phyloP scores from a whole-genome alignment of 495 filamentous ascomycete genomes.

The Pseudomonodictys pantanalensis region DNA sequence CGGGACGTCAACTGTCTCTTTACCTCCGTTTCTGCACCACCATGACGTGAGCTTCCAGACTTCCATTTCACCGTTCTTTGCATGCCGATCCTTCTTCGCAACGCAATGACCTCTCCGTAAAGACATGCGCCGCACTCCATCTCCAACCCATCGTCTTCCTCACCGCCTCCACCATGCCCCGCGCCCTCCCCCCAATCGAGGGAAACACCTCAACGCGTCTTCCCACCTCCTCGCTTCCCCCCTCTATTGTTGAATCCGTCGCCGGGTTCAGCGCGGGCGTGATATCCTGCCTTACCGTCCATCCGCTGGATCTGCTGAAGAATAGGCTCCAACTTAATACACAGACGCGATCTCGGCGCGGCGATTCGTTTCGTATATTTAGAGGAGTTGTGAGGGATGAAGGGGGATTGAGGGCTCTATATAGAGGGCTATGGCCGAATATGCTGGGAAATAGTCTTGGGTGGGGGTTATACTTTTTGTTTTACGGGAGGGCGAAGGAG shows the following conservation, averaged over 20 bases:
- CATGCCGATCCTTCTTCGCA: not conserved
- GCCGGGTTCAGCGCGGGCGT: slow-evolving; percentile 87
- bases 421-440: slow-evolving; percentile 87
- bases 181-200: slow-evolving; percentile 43
- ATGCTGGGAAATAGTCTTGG: slow-evolving; percentile 83
- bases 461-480: slow-evolving; percentile 90
- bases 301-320: slow-evolving; percentile 93
- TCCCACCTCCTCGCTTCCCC: slow-evolving; percentile 55
- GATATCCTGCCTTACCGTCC: slow-evolving; percentile 74
- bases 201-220: slow-evolving; percentile 22
- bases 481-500: slow-evolving; percentile 60
- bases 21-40: not conserved
- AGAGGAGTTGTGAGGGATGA: slow-evolving; percentile 56
- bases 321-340: slow-evolving; percentile 74
- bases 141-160: not conserved
- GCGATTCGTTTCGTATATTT: slow-evolving; percentile 55
- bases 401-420: slow-evolving; percentile 64
- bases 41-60: not conserved
- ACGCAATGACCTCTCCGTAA: not conserved
- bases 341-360: slow-evolving; percentile 41
- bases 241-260: slow-evolving; percentile 81
- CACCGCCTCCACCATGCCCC: slow-evolving; percentile 35
- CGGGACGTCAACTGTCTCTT: not conserved
- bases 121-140: not conserved
- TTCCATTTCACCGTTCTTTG: not conserved